A percentile compares a stretch with the other conserved stretches of the same genome.
phyloP scores from a whole-genome alignment of 2,329 filamentous ascomycete genomes.

The Sclerotinia nivalis region DNA sequence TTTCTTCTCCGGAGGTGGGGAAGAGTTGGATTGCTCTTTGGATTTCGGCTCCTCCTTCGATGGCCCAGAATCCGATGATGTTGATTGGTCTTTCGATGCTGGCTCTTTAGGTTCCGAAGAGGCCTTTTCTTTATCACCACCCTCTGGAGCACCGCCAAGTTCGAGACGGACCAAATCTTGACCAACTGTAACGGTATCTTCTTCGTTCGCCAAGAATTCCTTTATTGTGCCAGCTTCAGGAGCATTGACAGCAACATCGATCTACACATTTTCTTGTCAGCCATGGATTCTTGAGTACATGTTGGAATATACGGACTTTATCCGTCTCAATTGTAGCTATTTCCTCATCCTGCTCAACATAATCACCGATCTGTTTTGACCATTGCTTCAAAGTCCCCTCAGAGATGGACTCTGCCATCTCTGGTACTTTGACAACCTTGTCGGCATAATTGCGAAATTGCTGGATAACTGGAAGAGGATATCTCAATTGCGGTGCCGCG shows the following conservation, averaged over 20 bases:
- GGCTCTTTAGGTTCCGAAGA: slow-evolving; percentile 58
- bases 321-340: slow-evolving; percentile 99
- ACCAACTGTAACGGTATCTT: slow-evolving; percentile 92
- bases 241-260: slow-evolving; percentile 95
- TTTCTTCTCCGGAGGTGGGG: slow-evolving; percentile 47
- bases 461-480: slow-evolving; percentile 50
- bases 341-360: slow-evolving; percentile 93
- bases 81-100: slow-evolving; percentile 57
- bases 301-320: slow-evolving; percentile 63
- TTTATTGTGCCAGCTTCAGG: slow-evolving; percentile 88
- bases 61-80: slow-evolving; percentile 47
- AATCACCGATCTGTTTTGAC: slow-evolving; percentile 88
- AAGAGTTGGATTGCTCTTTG: slow-evolving; percentile 45
- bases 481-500: slow-evolving; percentile 39
- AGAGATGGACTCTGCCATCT: slow-evolving; percentile 98
- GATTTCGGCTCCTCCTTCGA: slow-evolving; percentile 46
- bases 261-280: slow-evolving; percentile 53
- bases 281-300: neutral
- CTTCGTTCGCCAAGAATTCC: slow-evolving; percentile 87
- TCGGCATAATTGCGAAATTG: slow-evolving; percentile 71
- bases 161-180: slow-evolving; percentile 89
- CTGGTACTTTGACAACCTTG: slow-evolving; percentile 85
- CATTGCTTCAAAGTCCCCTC: slow-evolving; percentile 97
- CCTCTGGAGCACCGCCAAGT: slow-evolving; percentile 64
- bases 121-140: slow-evolving; percentile 55